A percentile compares a stretch with the other conserved stretches of the same genome.
Evolutionary conservation across 257 asterid species (phyloP).

Genomic region (Oldenlandia corymbosa): DNA sequence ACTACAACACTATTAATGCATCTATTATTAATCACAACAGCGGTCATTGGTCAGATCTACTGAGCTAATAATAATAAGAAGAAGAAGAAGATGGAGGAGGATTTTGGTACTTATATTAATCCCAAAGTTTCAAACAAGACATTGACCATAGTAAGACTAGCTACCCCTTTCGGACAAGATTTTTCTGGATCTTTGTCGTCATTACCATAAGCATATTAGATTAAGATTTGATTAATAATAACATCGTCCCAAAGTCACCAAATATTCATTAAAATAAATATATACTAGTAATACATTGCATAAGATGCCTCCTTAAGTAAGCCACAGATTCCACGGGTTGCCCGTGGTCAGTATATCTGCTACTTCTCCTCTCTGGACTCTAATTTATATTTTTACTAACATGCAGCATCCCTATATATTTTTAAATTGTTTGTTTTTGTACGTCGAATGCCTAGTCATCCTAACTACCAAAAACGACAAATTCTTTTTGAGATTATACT

Average conservation of each 20-base stretch:
- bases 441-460: not conserved
- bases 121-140: conserved; percentile 19
- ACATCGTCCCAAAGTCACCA: too few relatives aligned
- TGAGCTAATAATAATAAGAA: not conserved
- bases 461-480: conserved; percentile 11
- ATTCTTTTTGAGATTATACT: conserved; percentile 11
- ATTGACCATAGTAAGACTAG: conserved; percentile 35
- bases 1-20: too few relatives aligned
- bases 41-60: conserved; percentile 4
- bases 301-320: conserved; percentile 26
- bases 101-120: too few relatives aligned
- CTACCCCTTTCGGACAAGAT: conserved; percentile 51
- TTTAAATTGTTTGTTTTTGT: not conserved
- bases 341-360: conserved; percentile 18
- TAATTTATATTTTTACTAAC: not conserved
- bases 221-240: too few relatives aligned
- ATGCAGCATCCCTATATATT: not conserved
- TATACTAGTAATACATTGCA: conserved; percentile 11
- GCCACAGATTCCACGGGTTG: conserved; percentile 33
- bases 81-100: too few relatives aligned
- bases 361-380: conserved; percentile 11
- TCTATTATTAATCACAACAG: too few relatives aligned
- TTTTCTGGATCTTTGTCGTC: conserved; percentile 38
- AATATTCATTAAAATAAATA: too few relatives aligned
- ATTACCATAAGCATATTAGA: too few relatives aligned